These are phyloP conservation scores for Vitis amurensis DNA, from an alignment of 164 flowering plant genomes.

Conservation along the genomic window DNA sequence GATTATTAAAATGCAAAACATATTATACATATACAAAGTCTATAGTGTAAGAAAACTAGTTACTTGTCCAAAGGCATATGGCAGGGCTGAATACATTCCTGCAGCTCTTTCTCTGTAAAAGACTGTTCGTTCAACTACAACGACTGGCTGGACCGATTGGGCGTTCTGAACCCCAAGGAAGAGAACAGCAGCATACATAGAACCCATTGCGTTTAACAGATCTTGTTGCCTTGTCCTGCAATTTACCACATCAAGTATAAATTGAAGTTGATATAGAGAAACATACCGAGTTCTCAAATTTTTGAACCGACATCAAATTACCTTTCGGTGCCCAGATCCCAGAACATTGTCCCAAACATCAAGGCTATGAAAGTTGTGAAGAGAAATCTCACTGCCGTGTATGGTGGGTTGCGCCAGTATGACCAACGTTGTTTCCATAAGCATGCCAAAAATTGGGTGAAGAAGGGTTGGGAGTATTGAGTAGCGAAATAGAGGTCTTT, in stretches of 20 bases:
- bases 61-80: slow-evolving; percentile 49
- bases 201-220: slow-evolving; percentile 44
- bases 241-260: neutral
- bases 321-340: slow-evolving; percentile 41
- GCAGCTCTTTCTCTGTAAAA: slow-evolving; percentile 49
- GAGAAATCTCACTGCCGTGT: slow-evolving; percentile 37
- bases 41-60: neutral
- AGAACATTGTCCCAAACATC: slow-evolving; percentile 43
- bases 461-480: slow-evolving; percentile 31
- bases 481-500: slow-evolving; percentile 40
- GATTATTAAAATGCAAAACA: no score
- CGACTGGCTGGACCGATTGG: slow-evolving; percentile 38
- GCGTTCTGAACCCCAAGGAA: slow-evolving; percentile 44
- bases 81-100: slow-evolving; percentile 49
- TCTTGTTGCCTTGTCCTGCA: slow-evolving; percentile 36
- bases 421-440: slow-evolving; percentile 47
- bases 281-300: neutral
- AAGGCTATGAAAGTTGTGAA: slow-evolving; percentile 34
- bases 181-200: slow-evolving; percentile 39
- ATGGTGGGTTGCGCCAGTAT: slow-evolving; percentile 50
- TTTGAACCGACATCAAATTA: slow-evolving; percentile 6
- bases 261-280: neutral
- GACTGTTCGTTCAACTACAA: slow-evolving; percentile 43
- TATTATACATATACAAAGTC: neutral
- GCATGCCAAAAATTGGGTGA: slow-evolving; percentile 42